phyloP scores from a whole-genome alignment of 2,329 filamentous ascomycete genomes.

The Chaetomiaceae sp. region DNA sequence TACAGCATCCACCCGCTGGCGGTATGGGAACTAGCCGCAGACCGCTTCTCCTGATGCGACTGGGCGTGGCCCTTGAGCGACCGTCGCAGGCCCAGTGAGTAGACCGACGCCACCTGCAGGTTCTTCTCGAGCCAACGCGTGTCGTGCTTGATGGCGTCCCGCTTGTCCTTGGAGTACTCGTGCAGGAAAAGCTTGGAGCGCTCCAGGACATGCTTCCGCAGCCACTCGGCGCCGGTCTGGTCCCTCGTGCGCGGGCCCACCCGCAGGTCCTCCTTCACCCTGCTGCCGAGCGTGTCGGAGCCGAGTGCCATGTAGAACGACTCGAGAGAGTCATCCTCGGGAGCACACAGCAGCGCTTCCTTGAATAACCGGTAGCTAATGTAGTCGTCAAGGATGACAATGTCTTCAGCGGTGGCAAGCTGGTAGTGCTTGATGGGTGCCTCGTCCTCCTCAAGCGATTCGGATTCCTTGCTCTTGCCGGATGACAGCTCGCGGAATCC shows the following conservation, averaged over 20 bases:
- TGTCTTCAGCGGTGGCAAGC: slow-evolving; percentile 65
- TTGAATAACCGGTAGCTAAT: slow-evolving; percentile 87
- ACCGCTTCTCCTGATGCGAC: slow-evolving; percentile 69
- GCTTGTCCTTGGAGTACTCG: slow-evolving; percentile 64
- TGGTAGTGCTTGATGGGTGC: slow-evolving; percentile 71
- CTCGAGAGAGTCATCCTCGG: slow-evolving; percentile 84
- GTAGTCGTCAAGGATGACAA: slow-evolving; percentile 82
- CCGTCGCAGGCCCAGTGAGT: slow-evolving; percentile 70
- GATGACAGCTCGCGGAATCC: slow-evolving; percentile 70
- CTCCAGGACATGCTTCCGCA: slow-evolving; percentile 81
- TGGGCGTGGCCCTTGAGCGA: slow-evolving; percentile 68
- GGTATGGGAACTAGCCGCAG: slow-evolving; percentile 60
- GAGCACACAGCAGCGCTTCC: slow-evolving; percentile 75
- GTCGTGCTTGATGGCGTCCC: slow-evolving; percentile 79
- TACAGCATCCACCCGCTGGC: slow-evolving; percentile 63
- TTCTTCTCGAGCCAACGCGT: slow-evolving; percentile 87
- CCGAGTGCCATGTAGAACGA: slow-evolving; percentile 80
- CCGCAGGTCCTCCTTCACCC: slow-evolving; percentile 73
- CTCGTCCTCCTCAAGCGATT: slow-evolving; percentile 58
- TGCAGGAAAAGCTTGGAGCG: slow-evolving; percentile 86
- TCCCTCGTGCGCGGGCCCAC: slow-evolving; percentile 64
- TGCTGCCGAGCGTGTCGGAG: slow-evolving; percentile 66
- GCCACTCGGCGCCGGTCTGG: slow-evolving; percentile 61
- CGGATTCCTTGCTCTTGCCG: slow-evolving; percentile 43
- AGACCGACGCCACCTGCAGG: slow-evolving; percentile 71